Evolutionary conservation across 2,329 filamentous ascomycete genomes (phyloP), one percentile per base, ranked within the genome.

Genomic region (Pyrenophora tritici-repentis): DNA sequence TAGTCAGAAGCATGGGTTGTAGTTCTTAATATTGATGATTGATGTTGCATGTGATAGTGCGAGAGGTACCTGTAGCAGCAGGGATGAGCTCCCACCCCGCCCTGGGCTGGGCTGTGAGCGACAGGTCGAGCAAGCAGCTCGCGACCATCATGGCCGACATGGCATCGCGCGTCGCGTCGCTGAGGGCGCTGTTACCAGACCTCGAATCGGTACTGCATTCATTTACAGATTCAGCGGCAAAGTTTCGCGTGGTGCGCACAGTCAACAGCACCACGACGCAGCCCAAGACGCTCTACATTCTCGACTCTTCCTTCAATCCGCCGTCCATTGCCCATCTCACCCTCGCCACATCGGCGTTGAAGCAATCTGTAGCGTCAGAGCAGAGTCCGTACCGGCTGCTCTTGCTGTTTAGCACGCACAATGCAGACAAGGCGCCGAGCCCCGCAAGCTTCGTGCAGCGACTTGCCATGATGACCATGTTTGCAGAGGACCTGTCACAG

Each of bases 401-500:
- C 3, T 76, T 87, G 2, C 76, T 87, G 1, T 82, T 87, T 45
- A 83, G 83, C 37, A 86, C 82, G 0, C 79, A 84, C 63, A 87
- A 87, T 76, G 85, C 85, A 14, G 85, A 87, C 67, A 86, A 86
- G 61, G 79, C 82, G 10, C 81, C 86, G 5, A 84, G 83, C 53
- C 87, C 89, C 0, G 88, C 87, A 0, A 75, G 80, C 2, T 90
- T 91, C 59, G 82, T 83, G 35, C 78, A 88, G 46, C 78, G 89
- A 4, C 74, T 93, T 24, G 79, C 80, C 5, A 85, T 93, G 79
- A 91, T 93, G 87, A 81, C 83, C 17, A 73, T 83, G 0, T 86
- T 92, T 59, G 87, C 85, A 2, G 69, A 75, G 41, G 86, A 88
- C 55, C 56, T 83, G 2, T 67, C 73, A 13, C 56, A 22, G 17